Conservation (phyloP, 192 early-diverging fungal genomes). For the Podila epigama region DNA sequence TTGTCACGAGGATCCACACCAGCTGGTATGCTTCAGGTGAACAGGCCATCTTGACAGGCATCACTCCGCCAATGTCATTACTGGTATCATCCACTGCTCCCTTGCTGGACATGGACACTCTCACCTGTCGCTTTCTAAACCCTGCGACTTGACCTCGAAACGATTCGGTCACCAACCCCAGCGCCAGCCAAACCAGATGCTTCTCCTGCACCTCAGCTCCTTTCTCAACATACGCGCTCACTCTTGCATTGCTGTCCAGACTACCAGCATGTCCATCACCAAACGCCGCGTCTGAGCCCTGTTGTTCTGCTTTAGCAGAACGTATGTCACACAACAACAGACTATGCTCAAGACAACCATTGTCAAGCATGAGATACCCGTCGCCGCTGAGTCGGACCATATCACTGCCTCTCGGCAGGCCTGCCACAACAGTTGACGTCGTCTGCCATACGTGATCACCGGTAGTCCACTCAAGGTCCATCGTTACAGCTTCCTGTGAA, state of each 20-base stretch:
- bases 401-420: slow-evolving; percentile 15
- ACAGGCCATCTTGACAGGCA: slow-evolving; percentile 32
- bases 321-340: slow-evolving; percentile 11
- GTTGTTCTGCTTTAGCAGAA: neutral
- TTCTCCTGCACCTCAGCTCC: slow-evolving; percentile 26
- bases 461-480: slow-evolving; percentile 43
- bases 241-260: slow-evolving; percentile 8
- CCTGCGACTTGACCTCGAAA: neutral
- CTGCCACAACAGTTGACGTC: slow-evolving; percentile 2
- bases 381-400: slow-evolving; percentile 26
- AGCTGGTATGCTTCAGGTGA: slow-evolving; percentile 43
- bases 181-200: slow-evolving; percentile 36
- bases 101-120: no score
- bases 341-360: slow-evolving; percentile 17
- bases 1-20: slow-evolving; percentile 27
- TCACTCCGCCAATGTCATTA: neutral
- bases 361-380: slow-evolving; percentile 27
- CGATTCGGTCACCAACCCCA: slow-evolving; percentile 32
- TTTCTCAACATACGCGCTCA: slow-evolving; percentile 8
- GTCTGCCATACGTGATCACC: slow-evolving; percentile 7
- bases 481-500: neutral
- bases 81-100: neutral
- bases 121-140: neutral
- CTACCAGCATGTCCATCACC: neutral
- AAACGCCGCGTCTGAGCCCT: neutral